These are phyloP conservation scores for Laburnicola sp. DNA, from an alignment of 2,329 filamentous ascomycete species.

Conservation along the genomic window DNA sequence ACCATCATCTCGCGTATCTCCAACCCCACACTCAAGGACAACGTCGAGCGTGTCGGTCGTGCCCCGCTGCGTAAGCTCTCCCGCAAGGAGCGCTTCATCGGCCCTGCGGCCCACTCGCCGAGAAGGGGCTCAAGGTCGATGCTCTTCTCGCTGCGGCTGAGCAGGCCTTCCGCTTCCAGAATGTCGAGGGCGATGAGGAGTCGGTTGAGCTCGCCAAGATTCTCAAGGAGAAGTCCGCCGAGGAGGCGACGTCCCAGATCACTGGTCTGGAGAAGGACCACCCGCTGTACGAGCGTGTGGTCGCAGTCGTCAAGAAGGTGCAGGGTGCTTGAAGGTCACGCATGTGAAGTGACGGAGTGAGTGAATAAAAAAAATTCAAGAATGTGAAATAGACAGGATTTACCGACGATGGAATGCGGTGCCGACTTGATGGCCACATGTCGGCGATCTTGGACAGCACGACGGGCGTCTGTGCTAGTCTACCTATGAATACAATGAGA, in stretches of 20 bases:
- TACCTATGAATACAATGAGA: constrained; percentile 7
- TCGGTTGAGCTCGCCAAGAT: constrained; percentile 82
- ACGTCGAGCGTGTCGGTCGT: constrained; percentile 91
- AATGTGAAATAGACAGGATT: not conserved
- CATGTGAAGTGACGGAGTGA: constrained; percentile 1
- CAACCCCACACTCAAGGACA: constrained; percentile 90
- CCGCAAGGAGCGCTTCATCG: constrained; percentile 94
- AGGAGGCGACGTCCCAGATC: constrained; percentile 76
- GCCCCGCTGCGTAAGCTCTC: constrained; percentile 91
- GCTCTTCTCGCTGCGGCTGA: constrained; percentile 81
- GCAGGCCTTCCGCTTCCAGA: constrained; percentile 93
- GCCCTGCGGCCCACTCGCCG: constrained; percentile 87
- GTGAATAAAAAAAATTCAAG: not conserved
- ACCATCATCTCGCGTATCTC: constrained; percentile 92
- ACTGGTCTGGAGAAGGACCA: constrained; percentile 78
- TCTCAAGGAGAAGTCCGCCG: constrained; percentile 72
- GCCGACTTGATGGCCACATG: not conserved
- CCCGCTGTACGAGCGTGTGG: constrained; percentile 74
- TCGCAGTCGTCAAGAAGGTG: constrained; percentile 80
- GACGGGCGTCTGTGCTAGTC: constrained; percentile 3
- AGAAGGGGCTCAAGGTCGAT: constrained; percentile 72
- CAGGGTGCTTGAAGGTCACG: constrained; percentile 52
- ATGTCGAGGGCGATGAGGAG: constrained; percentile 89
- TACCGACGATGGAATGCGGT: not conserved
- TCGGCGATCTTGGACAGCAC: not conserved